Percentiles rank a stretch among this genome's conserved stretches.
These are phyloP conservation scores for Diaporthe citriasiana DNA, from an alignment of 2,329 filamentous ascomycete genomes.

Conservation along the genomic window DNA sequence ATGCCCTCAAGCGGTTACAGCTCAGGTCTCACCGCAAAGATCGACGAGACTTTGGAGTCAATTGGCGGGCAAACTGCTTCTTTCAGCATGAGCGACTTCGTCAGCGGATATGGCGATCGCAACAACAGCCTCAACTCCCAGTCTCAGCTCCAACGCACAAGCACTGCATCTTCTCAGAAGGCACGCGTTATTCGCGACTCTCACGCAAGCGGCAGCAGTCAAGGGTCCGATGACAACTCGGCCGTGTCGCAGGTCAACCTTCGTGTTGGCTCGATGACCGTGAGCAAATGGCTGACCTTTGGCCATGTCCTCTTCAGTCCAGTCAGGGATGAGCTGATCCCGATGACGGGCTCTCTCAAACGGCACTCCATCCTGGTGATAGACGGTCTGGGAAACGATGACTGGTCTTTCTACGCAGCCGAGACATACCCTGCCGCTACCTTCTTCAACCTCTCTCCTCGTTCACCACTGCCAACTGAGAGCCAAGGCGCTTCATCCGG, in stretches of 20 bases:
- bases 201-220: constrained; percentile 61
- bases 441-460: constrained; percentile 81
- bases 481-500: constrained; percentile 57
- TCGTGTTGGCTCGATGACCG: constrained; percentile 84
- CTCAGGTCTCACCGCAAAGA: constrained; percentile 66
- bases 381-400: constrained; percentile 87
- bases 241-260: constrained; percentile 81
- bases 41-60: constrained; percentile 62
- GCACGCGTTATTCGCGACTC: constrained; percentile 55
- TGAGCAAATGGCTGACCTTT: constrained; percentile 90
- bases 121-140: constrained; percentile 47
- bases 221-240: constrained; percentile 69
- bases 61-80: constrained; percentile 57
- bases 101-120: constrained; percentile 57
- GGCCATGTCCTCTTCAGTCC: constrained; percentile 88
- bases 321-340: constrained; percentile 77
- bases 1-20: constrained; percentile 66
- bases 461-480: constrained; percentile 64
- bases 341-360: constrained; percentile 64
- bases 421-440: constrained; percentile 82
- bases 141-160: constrained; percentile 39
- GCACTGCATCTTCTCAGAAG: constrained; percentile 48
- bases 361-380: constrained; percentile 79
- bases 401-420: constrained; percentile 90
- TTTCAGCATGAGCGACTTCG: constrained; percentile 59